phyloP scores from a whole-genome alignment of 1,284 basidiomycete genomes.

The Ustilago trichophora region DNA sequence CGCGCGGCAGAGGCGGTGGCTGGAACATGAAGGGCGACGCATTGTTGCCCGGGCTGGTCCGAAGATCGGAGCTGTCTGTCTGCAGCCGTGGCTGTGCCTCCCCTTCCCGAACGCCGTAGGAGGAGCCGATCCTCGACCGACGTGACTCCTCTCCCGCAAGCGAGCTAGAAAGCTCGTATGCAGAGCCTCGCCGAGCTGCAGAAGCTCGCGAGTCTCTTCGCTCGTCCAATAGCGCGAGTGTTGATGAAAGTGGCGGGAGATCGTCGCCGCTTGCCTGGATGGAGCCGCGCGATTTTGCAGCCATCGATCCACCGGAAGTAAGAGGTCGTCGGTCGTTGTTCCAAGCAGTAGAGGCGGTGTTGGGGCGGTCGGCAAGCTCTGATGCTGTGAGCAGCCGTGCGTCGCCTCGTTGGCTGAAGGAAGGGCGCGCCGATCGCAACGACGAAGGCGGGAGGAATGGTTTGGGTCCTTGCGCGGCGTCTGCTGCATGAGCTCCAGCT shows the following conservation, averaged over 20 bases:
- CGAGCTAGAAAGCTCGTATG: constrained; percentile 11
- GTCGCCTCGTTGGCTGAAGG: constrained; percentile 25
- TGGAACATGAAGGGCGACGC: constrained; percentile 58
- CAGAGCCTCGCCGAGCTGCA: constrained; percentile 21
- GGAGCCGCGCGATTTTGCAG: constrained; percentile 14
- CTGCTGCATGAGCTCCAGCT: constrained; percentile 27
- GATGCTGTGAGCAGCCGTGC: constrained; percentile 19
- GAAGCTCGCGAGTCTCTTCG: constrained; percentile 22
- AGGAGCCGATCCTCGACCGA: constrained; percentile 28
- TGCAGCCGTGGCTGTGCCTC: constrained; percentile 25
- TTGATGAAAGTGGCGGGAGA: constrained; percentile 27
- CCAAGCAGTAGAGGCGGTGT: constrained; percentile 4
- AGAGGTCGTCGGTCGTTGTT: constrained; percentile 30
- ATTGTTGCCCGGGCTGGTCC: constrained; percentile 46
- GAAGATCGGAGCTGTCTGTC: constrained; percentile 44
- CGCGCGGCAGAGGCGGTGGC: constrained; percentile 48
- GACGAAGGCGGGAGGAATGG: constrained; percentile 39
- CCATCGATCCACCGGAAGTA: constrained; percentile 34
- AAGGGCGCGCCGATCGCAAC: constrained; percentile 23
- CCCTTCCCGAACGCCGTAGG: constrained; percentile 17
- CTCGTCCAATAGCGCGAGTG: constrained; percentile 29
- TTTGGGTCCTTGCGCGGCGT: constrained; percentile 12
- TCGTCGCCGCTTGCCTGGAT: constrained; percentile 13
- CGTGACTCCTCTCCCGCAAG: constrained; percentile 5
- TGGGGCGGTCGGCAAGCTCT: constrained; percentile 9